Evolutionary conservation across 441 rosid species (phyloP).

Genomic region (Corymbia citriodora): DNA sequence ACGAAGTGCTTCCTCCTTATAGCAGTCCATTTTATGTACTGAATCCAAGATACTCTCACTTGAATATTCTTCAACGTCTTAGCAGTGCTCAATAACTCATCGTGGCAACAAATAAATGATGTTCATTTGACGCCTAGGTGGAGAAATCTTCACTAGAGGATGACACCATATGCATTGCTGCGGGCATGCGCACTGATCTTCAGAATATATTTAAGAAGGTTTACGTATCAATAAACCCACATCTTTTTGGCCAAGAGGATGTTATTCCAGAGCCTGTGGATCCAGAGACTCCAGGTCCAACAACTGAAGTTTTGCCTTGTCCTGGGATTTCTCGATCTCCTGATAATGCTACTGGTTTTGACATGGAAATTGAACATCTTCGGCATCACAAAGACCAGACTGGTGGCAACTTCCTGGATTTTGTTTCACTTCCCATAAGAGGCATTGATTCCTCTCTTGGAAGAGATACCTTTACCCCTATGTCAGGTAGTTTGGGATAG

Average conservation of each 20-base stretch:
- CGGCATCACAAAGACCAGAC: too few relatives aligned
- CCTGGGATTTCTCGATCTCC: too few relatives aligned
- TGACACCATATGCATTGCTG: neutral
- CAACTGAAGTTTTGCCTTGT: slow-evolving; percentile 4
- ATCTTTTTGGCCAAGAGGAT: slow-evolving; percentile 34
- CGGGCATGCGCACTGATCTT: slow-evolving; percentile 55
- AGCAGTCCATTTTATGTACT: slow-evolving; percentile 51
- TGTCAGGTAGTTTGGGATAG: slow-evolving; percentile 3
- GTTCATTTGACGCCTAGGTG: neutral
- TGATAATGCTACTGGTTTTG: too few relatives aligned
- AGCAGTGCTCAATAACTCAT: neutral
- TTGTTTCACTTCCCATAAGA: too few relatives aligned
- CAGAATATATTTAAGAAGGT: slow-evolving; percentile 30
- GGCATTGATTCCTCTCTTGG: too few relatives aligned
- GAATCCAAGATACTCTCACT: neutral
- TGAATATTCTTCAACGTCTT: neutral
- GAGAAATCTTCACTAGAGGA: neutral
- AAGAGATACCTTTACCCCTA: too few relatives aligned
- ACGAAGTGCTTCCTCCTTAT: slow-evolving; percentile 85
- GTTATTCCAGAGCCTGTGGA: slow-evolving; percentile 14
- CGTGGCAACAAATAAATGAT: neutral
- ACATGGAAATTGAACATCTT: too few relatives aligned
- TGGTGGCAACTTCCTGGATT: too few relatives aligned
- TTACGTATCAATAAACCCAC: slow-evolving; percentile 31
- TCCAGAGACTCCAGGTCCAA: slow-evolving; percentile 17